Conservation (phyloP, 176 grass and related monocot species). For the Typha latifolia region DNA sequence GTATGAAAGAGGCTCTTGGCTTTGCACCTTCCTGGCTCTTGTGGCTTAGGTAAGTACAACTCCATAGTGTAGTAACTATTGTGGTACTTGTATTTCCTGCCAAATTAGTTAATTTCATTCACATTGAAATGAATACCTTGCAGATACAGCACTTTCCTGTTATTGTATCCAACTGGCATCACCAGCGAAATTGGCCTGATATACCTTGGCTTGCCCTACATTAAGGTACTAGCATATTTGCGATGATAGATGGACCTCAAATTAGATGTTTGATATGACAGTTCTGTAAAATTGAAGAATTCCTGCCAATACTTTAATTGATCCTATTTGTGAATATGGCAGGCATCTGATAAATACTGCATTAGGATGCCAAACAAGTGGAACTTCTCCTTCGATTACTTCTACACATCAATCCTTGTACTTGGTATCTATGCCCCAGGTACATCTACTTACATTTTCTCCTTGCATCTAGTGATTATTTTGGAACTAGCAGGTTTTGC, state of each 20-base stretch:
- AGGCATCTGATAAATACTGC: slow-evolving; percentile 25
- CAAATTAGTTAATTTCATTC: no score
- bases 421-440: slow-evolving; percentile 22
- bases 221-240: slow-evolving; percentile 27
- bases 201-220: slow-evolving; percentile 35
- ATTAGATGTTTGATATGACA: neutral
- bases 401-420: slow-evolving; percentile 7
- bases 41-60: slow-evolving; percentile 65
- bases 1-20: slow-evolving; percentile 73
- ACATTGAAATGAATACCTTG: neutral
- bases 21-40: slow-evolving; percentile 69
- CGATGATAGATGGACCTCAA: neutral
- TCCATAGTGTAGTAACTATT: neutral
- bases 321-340: neutral
- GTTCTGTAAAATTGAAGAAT: neutral
- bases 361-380: slow-evolving; percentile 30
- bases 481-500: neutral
- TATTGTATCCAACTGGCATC: slow-evolving; percentile 48
- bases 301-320: neutral
- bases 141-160: slow-evolving; percentile 43
- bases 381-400: slow-evolving; percentile 25
- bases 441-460: neutral
- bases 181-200: slow-evolving; percentile 47
- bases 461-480: neutral
- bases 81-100: no score